These are phyloP conservation scores for Raffaelea ambrosiae DNA, from an alignment of 2,329 filamentous ascomycete species.

Conservation along the genomic window DNA sequence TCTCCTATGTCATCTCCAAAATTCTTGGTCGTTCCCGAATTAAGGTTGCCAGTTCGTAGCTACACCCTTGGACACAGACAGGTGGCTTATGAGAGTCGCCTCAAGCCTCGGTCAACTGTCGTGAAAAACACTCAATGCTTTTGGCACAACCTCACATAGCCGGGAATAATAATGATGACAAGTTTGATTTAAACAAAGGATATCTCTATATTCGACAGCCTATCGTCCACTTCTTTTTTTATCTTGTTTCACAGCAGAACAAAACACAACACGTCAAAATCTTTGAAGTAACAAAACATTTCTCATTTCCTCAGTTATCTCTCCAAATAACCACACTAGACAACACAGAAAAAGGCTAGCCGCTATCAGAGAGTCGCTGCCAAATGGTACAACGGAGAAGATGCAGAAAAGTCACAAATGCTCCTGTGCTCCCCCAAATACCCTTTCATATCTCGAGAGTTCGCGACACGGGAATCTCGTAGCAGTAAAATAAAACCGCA, in stretches of 20 bases:
- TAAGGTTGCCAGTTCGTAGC: too few relatives aligned
- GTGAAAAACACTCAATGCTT: too few relatives aligned
- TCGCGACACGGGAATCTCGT: conserved; percentile 13
- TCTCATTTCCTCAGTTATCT: background rate
- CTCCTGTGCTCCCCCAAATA: conserved; percentile 9
- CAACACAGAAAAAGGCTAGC: conserved; percentile 1
- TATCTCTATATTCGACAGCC: too few relatives aligned
- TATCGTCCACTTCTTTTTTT: too few relatives aligned
- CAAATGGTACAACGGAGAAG: conserved; percentile 7
- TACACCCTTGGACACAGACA: too few relatives aligned
- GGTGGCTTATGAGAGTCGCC: too few relatives aligned
- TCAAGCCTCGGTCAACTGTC: too few relatives aligned
- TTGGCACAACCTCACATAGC: too few relatives aligned
- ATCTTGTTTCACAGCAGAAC: background rate
- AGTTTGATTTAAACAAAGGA: too few relatives aligned
- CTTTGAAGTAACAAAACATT: background rate
- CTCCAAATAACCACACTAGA: conserved; percentile 1
- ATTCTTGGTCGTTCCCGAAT: background rate
- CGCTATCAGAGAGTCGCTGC: conserved; percentile 5
- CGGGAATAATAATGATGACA: too few relatives aligned
- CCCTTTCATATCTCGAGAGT: conserved; percentile 3
- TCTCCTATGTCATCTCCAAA: background rate
- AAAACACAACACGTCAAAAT: background rate
- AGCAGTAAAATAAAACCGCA: conserved; percentile 1
- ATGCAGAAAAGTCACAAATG: conserved; percentile 8